phyloP scores from a whole-genome alignment of 139 green algal genomes.

The Chlamydomonas sphaeroides region DNA sequence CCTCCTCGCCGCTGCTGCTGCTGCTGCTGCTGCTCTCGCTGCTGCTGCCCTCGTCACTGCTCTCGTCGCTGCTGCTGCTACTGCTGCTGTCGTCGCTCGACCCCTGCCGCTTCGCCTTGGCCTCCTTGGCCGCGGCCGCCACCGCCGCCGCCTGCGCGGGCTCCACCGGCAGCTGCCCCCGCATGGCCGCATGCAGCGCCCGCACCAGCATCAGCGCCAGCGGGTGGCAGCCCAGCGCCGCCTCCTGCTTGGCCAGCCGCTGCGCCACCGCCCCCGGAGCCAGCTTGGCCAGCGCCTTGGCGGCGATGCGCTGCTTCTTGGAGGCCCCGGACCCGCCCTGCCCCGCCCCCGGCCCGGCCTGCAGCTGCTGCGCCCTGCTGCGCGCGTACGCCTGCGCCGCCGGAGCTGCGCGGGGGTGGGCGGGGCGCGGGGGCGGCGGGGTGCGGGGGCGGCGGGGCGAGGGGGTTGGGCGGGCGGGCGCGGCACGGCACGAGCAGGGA shows the following conservation, averaged over 20 bases:
- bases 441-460: no score
- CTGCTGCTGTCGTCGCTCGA: not conserved
- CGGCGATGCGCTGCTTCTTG: no score
- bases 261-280: no score
- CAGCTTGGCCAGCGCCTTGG: no score
- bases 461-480: no score
- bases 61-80: not conserved
- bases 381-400: no score
- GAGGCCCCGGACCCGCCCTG: no score
- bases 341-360: no score
- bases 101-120: not conserved
- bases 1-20: not conserved
- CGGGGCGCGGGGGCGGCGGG: no score
- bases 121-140: not conserved
- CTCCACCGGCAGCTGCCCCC: conserved; percentile 7
- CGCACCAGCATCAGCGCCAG: conserved; percentile 18
- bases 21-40: not conserved
- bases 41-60: not conserved
- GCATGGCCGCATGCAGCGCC: conserved; percentile 20
- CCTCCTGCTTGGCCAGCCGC: not conserved
- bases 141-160: not conserved
- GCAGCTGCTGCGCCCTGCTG: no score
- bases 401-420: no score
- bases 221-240: not conserved
- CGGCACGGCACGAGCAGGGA: no score